Conservation (phyloP, 331 rosid genomes). For the Acacia concinna region DNA sequence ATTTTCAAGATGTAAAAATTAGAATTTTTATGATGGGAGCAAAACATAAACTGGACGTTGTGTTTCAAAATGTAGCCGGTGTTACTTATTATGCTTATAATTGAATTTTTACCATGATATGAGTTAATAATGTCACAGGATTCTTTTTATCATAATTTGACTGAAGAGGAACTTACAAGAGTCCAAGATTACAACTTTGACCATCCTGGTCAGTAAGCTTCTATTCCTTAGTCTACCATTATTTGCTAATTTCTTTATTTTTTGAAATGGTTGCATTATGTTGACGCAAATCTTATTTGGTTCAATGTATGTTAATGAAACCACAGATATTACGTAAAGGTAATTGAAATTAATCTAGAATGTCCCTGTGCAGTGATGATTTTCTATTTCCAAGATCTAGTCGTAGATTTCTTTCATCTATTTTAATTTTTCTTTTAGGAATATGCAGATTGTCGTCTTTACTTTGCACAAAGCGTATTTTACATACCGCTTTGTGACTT, state of each 20-base stretch:
- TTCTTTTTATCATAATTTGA: constrained; percentile 85
- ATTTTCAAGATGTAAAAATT: background rate
- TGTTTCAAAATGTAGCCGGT: constrained; percentile 11
- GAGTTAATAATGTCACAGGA: constrained; percentile 56
- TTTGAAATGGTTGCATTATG: background rate
- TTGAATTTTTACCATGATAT: background rate
- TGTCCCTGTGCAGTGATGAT: background rate
- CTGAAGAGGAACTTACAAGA: constrained; percentile 61
- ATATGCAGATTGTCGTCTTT: background rate
- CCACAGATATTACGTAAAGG: background rate
- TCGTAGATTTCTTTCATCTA: background rate
- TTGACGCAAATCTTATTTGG: background rate
- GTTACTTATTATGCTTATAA: constrained; percentile 2
- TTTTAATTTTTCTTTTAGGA: background rate
- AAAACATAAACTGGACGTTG: background rate
- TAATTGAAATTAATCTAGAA: background rate
- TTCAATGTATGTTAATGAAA: background rate
- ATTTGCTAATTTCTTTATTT: background rate
- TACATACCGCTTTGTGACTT: background rate
- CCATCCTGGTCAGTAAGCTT: constrained; percentile 84
- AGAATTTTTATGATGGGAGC: background rate
- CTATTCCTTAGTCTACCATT: constrained; percentile 4
- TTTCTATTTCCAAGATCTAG: background rate
- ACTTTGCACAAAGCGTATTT: background rate
- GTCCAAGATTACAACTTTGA: constrained; percentile 96